Conservation (phyloP, 176 grass and related monocot species). For the Microstegium vimineum region DNA sequence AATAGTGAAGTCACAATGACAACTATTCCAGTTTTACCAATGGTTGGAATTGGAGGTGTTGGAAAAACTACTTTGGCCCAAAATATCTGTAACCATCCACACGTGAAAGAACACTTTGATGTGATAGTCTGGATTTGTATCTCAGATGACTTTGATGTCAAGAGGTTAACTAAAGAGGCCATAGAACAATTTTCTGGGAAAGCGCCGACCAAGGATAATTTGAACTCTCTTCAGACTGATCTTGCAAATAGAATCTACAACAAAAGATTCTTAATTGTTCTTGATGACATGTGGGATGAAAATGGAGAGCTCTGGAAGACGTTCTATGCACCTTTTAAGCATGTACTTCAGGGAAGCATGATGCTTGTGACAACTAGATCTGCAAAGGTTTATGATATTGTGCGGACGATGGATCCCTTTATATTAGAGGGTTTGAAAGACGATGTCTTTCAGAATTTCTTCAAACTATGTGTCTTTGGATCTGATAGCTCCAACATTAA, state of each 20-base stretch:
- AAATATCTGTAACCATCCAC: neutral
- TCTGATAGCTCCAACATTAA: neutral
- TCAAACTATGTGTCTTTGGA: no score
- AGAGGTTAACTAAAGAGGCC: neutral
- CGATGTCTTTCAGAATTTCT: no score
- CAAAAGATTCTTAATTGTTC: constrained; percentile 23
- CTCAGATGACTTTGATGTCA: constrained; percentile 22
- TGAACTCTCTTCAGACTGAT: constrained; percentile 11
- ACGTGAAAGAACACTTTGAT: constrained; percentile 16
- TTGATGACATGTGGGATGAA: constrained; percentile 36
- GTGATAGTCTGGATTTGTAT: constrained; percentile 34
- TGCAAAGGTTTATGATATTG: no score
- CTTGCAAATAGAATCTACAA: neutral
- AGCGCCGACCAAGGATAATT: neutral
- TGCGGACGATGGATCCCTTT: neutral
- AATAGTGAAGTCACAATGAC: no score
- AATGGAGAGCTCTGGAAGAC: no score
- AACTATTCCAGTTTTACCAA: no score
- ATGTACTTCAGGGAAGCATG: constrained; percentile 42
- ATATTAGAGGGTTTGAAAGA: no score
- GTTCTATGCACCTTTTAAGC: constrained; percentile 15
- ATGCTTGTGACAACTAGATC: constrained; percentile 35
- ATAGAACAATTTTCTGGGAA: neutral
- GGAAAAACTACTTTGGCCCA: neutral
- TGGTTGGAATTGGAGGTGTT: no score